Evolutionary conservation across 2,329 filamentous ascomycete genomes (phyloP), one percentile per base, ranked within the genome.

Genomic region (Aspergillus transmontanensis): DNA sequence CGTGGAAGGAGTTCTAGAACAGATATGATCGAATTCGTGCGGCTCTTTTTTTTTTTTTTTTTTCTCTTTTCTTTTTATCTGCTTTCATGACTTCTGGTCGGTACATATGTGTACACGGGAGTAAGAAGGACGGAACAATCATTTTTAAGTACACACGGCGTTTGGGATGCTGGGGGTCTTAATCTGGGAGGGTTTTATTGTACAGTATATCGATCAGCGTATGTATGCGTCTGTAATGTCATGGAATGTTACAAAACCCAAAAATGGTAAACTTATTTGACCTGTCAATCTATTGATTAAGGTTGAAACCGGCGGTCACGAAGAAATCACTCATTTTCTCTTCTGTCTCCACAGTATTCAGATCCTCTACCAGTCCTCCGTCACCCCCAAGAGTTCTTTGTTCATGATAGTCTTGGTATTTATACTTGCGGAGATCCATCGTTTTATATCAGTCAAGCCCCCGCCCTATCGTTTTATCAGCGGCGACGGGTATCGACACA

Each of bases 1-100:
- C 56, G 90, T 94, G 6, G 84, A 85, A 65, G 89, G 87, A 61
- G 83, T 94, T 63, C 75, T 85, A 68, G 79, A 74, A 36, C 79
- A 78, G 39, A 76, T 84, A 59, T 80, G 70, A 68, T 46, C 26
- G 32, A 50, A 59, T 46, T 41, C 61, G 19, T 59, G 62, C 62
- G 43, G 7, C 4, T 19, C 19, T 3, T 23, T 0, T 23, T 14
- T 16, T 26, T 36, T 23, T 39, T 5, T 5, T 23, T 26, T 26
- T 4, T 4, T 9, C 26, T 55, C 3, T 54, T 54, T 54, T 36
- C 21, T 16, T 36, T 23, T 23, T 34, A 1, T 39, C 16, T 36
- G 32, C n/a, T 32, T 14, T 32, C n/a, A 32, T 53, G 19, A 23
- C 14, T 50, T 30, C 26, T n/a, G 46, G 26, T 30, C 2, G 46